phyloP scores from a whole-genome alignment of 331 rosid genomes.

The Arachis monticola region DNA sequence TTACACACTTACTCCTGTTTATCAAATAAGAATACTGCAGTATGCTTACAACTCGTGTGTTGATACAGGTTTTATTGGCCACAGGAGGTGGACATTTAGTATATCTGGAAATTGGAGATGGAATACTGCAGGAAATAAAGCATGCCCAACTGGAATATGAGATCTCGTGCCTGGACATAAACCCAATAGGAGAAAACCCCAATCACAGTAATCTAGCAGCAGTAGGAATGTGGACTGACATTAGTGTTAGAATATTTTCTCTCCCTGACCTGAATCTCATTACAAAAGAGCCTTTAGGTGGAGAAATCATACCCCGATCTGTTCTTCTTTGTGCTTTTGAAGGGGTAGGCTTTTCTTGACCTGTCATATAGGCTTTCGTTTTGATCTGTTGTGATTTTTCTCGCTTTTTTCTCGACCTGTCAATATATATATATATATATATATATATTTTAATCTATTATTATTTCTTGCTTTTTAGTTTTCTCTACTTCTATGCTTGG shows the following conservation, averaged over 20 bases:
- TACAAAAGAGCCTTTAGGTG: constrained; percentile 86
- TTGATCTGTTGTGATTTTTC: too few relatives aligned
- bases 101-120: constrained; percentile 84
- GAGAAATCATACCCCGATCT: constrained; percentile 95
- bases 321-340: constrained; percentile 96
- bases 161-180: constrained; percentile 88
- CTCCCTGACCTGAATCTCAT: constrained; percentile 84
- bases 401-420: too few relatives aligned
- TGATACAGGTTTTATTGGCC: constrained; percentile 86
- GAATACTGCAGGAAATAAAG: constrained; percentile 59
- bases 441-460: too few relatives aligned
- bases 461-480: neutral
- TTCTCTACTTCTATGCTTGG: neutral
- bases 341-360: constrained; percentile 70
- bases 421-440: too few relatives aligned
- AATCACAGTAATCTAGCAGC: constrained; percentile 82
- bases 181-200: constrained; percentile 84
- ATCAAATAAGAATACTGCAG: neutral
- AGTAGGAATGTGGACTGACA: constrained; percentile 97
- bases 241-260: constrained; percentile 77
- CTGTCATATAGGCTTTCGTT: neutral
- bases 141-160: constrained; percentile 77
- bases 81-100: constrained; percentile 89
- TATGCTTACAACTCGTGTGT: neutral
- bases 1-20: constrained; percentile 31